phyloP scores from a whole-genome alignment of 768 basidiomycete genomes.

The Cubamyces sp. region DNA sequence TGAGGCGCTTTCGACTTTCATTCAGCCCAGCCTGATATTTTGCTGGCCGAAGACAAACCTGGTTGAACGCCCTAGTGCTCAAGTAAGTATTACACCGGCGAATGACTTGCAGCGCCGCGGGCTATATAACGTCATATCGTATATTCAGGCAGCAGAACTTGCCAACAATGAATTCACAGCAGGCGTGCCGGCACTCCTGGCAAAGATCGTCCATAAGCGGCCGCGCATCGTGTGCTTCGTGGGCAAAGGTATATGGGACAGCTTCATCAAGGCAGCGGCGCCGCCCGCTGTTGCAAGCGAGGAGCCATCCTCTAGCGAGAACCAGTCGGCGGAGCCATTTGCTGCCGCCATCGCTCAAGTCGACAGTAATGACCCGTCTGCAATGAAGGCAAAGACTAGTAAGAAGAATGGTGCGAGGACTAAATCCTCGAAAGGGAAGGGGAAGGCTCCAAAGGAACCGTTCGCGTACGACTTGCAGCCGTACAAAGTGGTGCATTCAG shows the following conservation, averaged over 20 bases:
- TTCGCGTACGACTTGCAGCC: slow-evolving; percentile 49
- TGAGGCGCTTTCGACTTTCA: slow-evolving; percentile 38
- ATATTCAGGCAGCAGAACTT: slow-evolving; percentile 50
- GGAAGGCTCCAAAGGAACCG: slow-evolving; percentile 19
- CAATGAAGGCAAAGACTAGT: not conserved
- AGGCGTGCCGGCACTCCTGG: slow-evolving; percentile 60
- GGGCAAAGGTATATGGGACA: slow-evolving; percentile 68
- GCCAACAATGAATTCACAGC: slow-evolving; percentile 52
- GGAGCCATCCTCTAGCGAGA: not conserved
- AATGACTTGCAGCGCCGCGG: not conserved
- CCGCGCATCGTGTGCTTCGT: slow-evolving; percentile 80
- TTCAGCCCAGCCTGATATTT: not conserved
- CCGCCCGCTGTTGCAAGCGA: not conserved
- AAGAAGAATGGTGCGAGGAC: not conserved
- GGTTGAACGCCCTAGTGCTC: slow-evolving; percentile 66
- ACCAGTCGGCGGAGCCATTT: not conserved
- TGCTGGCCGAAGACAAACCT: slow-evolving; percentile 65
- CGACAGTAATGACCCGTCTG: not conserved
- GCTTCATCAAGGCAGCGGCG: slow-evolving; percentile 37
- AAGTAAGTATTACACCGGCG: slow-evolving; percentile 43
- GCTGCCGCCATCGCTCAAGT: not conserved
- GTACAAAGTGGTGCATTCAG: slow-evolving; percentile 50
- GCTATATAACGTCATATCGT: not conserved
- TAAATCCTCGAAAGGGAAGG: not conserved
- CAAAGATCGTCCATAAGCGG: slow-evolving; percentile 57